A percentile compares a stretch with the other conserved stretches of the same genome.
phyloP scores from a whole-genome alignment of 2,329 filamentous ascomycete species.

The Apiospora arundinis region DNA sequence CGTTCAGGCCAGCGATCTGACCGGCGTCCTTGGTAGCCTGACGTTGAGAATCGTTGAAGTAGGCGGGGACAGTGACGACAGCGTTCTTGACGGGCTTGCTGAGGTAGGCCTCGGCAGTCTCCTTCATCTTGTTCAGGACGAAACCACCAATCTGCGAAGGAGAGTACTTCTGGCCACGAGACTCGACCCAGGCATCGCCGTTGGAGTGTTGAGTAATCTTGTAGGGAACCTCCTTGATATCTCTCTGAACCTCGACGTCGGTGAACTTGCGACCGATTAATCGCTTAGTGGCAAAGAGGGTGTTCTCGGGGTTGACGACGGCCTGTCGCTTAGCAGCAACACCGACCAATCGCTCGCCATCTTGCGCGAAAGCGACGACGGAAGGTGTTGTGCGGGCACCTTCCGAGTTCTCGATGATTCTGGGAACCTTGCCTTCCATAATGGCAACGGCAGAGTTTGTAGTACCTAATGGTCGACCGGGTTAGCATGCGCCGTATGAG shows the following conservation, averaged over 20 bases:
- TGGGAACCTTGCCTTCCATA: conserved; percentile 95
- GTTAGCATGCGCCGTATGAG: not conserved
- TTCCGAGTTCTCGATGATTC: conserved; percentile 98
- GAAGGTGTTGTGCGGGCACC: conserved; percentile 92
- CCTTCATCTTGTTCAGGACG: conserved; percentile 98
- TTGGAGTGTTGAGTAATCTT: conserved; percentile 98
- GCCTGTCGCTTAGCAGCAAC: conserved; percentile 97
- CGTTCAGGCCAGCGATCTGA: conserved; percentile 94
- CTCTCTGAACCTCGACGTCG: conserved; percentile 91
- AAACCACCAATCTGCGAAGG: conserved; percentile 98
- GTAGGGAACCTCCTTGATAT: conserved; percentile 97
- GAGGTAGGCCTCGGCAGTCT: conserved; percentile 93
- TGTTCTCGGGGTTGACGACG: conserved; percentile 98
- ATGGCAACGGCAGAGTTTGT: conserved; percentile 97
- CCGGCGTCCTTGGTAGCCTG: conserved; percentile 98
- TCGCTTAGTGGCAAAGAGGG: conserved; percentile 97
- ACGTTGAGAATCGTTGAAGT: conserved; percentile 98
- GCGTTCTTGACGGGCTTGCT: conserved; percentile 93
- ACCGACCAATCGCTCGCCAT: conserved; percentile 95
- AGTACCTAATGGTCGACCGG: conserved; percentile 61
- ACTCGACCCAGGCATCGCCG: conserved; percentile 94
- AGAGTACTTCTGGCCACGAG: conserved; percentile 93
- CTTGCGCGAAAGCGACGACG: conserved; percentile 93
- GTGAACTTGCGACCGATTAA: conserved; percentile 97
- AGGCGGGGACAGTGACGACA: conserved; percentile 94